phyloP scores from a whole-genome alignment of 2,329 filamentous ascomycete species.

The Fusarium secorum region DNA sequence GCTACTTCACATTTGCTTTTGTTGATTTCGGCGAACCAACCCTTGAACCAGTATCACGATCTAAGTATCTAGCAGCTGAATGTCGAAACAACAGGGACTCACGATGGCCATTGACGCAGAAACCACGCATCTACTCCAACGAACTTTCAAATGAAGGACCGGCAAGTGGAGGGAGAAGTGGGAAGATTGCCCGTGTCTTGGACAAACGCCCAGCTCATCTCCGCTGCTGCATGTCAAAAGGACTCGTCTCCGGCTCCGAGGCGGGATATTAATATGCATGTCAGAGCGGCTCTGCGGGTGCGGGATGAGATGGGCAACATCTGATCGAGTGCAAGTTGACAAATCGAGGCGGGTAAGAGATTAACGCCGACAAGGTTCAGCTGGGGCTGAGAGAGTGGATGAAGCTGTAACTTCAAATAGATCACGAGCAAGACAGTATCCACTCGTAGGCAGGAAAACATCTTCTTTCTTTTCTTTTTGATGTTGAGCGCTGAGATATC shows the following conservation, averaged over 20 bases:
- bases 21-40: neutral
- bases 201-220: constrained; percentile 14
- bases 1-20: constrained; percentile 10
- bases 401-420: neutral
- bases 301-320: neutral
- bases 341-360: neutral
- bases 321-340: neutral
- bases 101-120: neutral
- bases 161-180: neutral
- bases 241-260: constrained; percentile 13
- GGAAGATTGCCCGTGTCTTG: neutral
- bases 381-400: neutral
- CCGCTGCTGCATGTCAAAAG: constrained; percentile 1
- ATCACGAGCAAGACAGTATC: neutral
- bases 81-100: neutral
- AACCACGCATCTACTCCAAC: neutral
- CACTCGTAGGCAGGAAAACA: neutral
- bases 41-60: neutral
- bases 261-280: constrained; percentile 14
- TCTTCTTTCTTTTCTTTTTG: constrained; percentile 1
- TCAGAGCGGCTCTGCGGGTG: constrained; percentile 6
- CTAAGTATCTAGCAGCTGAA: neutral
- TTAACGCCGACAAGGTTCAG: neutral
- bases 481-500: constrained; percentile 6
- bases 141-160: constrained; percentile 17